Evolutionary conservation across 305 asterid genomes (phyloP), one percentile per base, ranked within the genome.

Genomic region (Andrographis paniculata): DNA sequence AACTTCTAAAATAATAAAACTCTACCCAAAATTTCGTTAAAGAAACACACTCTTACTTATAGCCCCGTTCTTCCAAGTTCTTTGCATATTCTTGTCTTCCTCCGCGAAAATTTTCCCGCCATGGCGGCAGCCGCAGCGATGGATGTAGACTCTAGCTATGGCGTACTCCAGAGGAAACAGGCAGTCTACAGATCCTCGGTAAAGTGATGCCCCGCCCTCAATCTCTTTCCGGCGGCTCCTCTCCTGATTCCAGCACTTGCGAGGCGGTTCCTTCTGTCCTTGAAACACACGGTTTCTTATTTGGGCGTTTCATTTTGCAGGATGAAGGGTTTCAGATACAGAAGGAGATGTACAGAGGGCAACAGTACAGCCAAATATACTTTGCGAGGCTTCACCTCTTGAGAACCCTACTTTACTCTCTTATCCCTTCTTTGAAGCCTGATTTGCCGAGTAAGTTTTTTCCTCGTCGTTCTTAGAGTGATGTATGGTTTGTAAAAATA

Each of bases 101-200:
- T n/a, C n/a, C n/a, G n/a, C n/a, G n/a, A n/a, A n/a, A n/a, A n/a
- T 48, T 77, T 78, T 83, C 85, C 89, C 80, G 94, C 95, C 83
- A 79, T 56, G 75, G 75, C 64, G 75, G 75, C 64, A 45, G 71
- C 62, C 44, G 76, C 69, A 40, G 62, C 77, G 57, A 79, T 79
- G 95, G 94, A 68, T 35, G 65, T 68, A 19, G 83, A 72, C 57
- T 63, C 81, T 4, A 64, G 42, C 50, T 65, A 70, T 20, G 67
- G 65, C 17, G 56, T 65, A 42, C 67, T 79, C 53, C 79, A 78
- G 48, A 66, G 98, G 58, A 69, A 69, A 49, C 98, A 85, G 50
- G 60, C 80, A 46, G 28, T 59, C 21, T 89, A 89, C 53, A 63
- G 65, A 50, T 77, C 84, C 39, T 22, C 74, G 77, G 98, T 85